Evolutionary conservation across 129 eudicot genomes (phyloP), one percentile per base, ranked within the genome.

Genomic region (Deinandra increscens): DNA sequence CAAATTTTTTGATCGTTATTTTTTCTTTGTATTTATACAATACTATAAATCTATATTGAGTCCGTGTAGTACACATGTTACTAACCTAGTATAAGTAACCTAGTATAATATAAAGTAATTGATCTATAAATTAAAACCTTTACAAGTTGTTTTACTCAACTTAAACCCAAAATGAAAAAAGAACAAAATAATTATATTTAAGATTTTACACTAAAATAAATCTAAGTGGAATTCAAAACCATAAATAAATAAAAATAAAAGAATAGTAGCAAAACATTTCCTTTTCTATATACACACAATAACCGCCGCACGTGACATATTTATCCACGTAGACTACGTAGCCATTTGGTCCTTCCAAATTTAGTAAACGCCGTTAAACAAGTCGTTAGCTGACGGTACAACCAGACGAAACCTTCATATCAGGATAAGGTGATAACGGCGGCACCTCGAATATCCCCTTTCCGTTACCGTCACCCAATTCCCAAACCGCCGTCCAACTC

Each of bases 401-500:
- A n/a, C 75, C 80, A 36, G 69, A 59, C 74, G 80, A 59, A 36
- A 76, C 20, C 54, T 67, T 72, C 18, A 72, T 7, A 48, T 43
- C 23, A 1, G 75, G 81, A 76, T 72, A 81, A 51, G 85, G 81
- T 7, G 81, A 81, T 71, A 81, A 76, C 58, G 85, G 85, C 8
- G 85, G 85, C 51, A 81, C 75, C 72, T 81, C 85, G 13, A 81
- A 81, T 62, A 81, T 72, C 49, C 85, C 85, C 44, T 72, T 63
- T 0, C 69, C 85, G 37, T 77, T 67, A 45, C 80, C 80, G 18
- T 70, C 78, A 41, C 72, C 72, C 36, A 61, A 74, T 20, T 77
- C 82, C 82, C 85, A 81, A 46, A 77, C 82, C 0, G 69, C 70
- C 73, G 73, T 61, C 85, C 82, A 77, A 26, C 39, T 72, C 9